phyloP scores from a whole-genome alignment of 257 asterid genomes.

The Salvia rosmarinus region DNA sequence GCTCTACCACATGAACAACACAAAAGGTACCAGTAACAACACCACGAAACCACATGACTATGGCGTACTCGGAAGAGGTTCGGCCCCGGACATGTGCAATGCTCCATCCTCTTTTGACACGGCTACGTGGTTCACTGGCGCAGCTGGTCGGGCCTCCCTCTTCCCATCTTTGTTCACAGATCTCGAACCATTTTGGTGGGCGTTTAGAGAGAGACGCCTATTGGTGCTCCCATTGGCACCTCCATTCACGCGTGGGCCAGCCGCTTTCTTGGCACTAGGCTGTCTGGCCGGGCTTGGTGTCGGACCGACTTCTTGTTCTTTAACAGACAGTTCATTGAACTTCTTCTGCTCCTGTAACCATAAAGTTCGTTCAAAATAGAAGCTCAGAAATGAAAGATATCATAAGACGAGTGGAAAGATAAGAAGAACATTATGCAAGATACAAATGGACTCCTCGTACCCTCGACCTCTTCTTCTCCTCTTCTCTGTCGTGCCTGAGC shows the following conservation, averaged over 20 bases:
- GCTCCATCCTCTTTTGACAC: constrained; percentile 64
- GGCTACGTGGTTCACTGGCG: constrained; percentile 81
- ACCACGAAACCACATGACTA: constrained; percentile 29
- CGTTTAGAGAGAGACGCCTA: constrained; percentile 82
- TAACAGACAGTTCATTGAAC: constrained; percentile 65
- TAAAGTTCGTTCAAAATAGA: background rate
- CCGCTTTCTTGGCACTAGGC: constrained; percentile 66
- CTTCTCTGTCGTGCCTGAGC: constrained; percentile 97
- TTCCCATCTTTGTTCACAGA: constrained; percentile 75
- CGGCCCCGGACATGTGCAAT: constrained; percentile 44
- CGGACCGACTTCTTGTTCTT: constrained; percentile 74
- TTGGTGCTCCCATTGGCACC: constrained; percentile 63
- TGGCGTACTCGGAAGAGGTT: constrained; percentile 48
- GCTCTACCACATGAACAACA: constrained; percentile 15
- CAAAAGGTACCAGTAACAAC: background rate
- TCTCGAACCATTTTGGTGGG: constrained; percentile 80
- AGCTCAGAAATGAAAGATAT: background rate
- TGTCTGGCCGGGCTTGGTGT: constrained; percentile 91
- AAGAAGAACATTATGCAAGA: background rate
- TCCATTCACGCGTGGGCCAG: constrained; percentile 72
- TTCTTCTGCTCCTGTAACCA: constrained; percentile 73
- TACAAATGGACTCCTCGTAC: constrained; percentile 48
- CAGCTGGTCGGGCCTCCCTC: constrained; percentile 65
- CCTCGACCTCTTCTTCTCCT: constrained; percentile 96
- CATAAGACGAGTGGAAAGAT: background rate